phyloP scores from a whole-genome alignment of 371 early-diverging fungal species.

The Apophysomyces sp. region DNA sequence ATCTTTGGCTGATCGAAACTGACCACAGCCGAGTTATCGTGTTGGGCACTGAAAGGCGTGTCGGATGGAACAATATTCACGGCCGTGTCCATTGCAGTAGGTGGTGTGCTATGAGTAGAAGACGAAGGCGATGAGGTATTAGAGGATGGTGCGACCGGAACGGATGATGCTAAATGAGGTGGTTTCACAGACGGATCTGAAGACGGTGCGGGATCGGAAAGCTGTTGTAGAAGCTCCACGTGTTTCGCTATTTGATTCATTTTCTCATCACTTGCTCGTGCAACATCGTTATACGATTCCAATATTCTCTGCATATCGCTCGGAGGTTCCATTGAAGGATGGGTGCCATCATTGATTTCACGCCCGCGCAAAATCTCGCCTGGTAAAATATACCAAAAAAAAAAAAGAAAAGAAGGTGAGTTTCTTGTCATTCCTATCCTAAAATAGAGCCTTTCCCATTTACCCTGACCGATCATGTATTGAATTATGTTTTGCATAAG shows the following conservation, averaged over 20 bases:
- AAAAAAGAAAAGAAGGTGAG: not conserved
- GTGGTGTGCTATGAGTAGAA: not conserved
- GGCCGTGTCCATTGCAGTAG: not conserved
- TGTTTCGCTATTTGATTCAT: conserved; percentile 12
- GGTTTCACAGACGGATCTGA: conserved; percentile 1
- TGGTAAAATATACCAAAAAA: not conserved
- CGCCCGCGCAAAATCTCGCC: conserved; percentile 1
- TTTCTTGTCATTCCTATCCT: not conserved
- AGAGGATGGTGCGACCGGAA: not conserved
- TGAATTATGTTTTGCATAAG: conserved; percentile 59
- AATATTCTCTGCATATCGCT: conserved; percentile 3
- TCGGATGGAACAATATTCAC: not conserved
- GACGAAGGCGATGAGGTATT: not conserved
- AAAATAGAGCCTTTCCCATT: not conserved
- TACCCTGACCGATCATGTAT: conserved; percentile 28
- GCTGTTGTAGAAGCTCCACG: conserved; percentile 9
- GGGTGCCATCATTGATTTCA: not conserved
- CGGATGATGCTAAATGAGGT: not conserved
- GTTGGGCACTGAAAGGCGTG: not conserved
- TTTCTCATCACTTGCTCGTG: conserved; percentile 6
- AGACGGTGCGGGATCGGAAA: conserved; percentile 2
- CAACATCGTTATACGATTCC: conserved; percentile 9
- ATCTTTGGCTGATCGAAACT: not conserved
- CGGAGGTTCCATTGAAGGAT: not conserved
- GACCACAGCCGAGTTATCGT: not conserved